Conservation (phyloP, 345 rosid genomes). For the Camelina hispida region DNA sequence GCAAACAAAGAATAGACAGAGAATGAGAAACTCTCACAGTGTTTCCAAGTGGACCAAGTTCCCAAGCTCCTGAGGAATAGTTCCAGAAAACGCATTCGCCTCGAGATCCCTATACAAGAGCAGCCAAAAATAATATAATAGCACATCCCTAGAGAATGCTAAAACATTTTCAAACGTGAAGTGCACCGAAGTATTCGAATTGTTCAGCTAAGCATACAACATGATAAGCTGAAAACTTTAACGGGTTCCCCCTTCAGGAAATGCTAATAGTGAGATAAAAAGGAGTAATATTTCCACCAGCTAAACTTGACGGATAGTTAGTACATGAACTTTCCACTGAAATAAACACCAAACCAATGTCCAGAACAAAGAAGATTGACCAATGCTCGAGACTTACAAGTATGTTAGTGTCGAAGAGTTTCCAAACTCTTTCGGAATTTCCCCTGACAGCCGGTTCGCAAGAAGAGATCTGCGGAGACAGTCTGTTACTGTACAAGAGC, state of each 20-base stretch:
- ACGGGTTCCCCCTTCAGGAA: neutral
- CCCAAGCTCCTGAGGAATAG: constrained; percentile 61
- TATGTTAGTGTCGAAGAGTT: constrained; percentile 50
- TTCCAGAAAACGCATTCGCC: constrained; percentile 60
- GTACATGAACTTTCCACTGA: constrained; percentile 1
- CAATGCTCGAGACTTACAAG: constrained; percentile 49
- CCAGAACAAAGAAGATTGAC: constrained; percentile 22
- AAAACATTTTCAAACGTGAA: neutral
- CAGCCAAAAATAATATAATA: constrained; percentile 6
- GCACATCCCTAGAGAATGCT: constrained; percentile 16
- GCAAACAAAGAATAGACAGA: constrained; percentile 15
- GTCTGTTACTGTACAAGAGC: constrained; percentile 27
- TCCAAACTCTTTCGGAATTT: constrained; percentile 58
- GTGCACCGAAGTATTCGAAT: constrained; percentile 10
- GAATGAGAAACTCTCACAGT: constrained; percentile 48
- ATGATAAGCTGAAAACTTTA: constrained; percentile 2
- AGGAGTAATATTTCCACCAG: neutral
- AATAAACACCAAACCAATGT: constrained; percentile 23
- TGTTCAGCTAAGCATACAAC: constrained; percentile 24
- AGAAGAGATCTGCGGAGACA: constrained; percentile 56
- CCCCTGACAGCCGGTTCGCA: constrained; percentile 60
- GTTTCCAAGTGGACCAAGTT: constrained; percentile 48
- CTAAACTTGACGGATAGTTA: constrained; percentile 17
- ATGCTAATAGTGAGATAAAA: neutral
- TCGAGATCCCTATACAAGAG: constrained; percentile 54